These are phyloP conservation scores for Aspergillus clavatus DNA, from an alignment of 2,329 filamentous ascomycete genomes.

Conservation along the genomic window DNA sequence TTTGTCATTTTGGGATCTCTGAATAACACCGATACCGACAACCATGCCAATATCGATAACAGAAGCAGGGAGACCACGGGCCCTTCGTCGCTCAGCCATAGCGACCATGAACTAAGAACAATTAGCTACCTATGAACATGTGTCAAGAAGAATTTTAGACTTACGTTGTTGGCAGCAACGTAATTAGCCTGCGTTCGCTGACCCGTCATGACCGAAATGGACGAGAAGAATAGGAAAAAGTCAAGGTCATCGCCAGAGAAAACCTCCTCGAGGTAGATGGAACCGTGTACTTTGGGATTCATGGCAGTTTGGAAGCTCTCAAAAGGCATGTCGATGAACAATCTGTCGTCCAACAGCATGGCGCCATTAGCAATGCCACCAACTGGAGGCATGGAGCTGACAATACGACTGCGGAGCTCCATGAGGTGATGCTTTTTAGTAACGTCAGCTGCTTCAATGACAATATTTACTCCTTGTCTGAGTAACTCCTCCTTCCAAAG, in stretches of 20 bases:
- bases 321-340: slow-evolving; percentile 12
- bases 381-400: slow-evolving; percentile 16
- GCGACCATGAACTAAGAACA: slow-evolving; percentile 30
- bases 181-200: slow-evolving; percentile 39
- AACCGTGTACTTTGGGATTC: slow-evolving; percentile 17
- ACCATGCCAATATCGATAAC: slow-evolving; percentile 24
- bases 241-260: slow-evolving; percentile 19
- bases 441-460: slow-evolving; percentile 4
- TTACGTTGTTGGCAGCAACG: slow-evolving; percentile 30
- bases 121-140: not conserved
- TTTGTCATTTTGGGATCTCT: slow-evolving; percentile 9
- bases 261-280: slow-evolving; percentile 12
- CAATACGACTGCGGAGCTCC: slow-evolving; percentile 7
- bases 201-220: slow-evolving; percentile 32
- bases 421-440: slow-evolving; percentile 4
- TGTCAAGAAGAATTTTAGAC: not conserved
- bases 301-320: slow-evolving; percentile 8
- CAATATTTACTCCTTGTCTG: slow-evolving; percentile 7
- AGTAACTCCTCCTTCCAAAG: slow-evolving; percentile 5
- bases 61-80: slow-evolving; percentile 13
- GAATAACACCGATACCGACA: slow-evolving; percentile 21
- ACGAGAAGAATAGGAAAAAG: slow-evolving; percentile 40
- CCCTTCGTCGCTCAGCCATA: slow-evolving; percentile 19
- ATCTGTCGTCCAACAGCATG: slow-evolving; percentile 17
- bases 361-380: slow-evolving; percentile 23